These are phyloP conservation scores for Apiotrichum akiyoshidainum DNA, from an alignment of 1,284 basidiomycete species.

Conservation along the genomic window DNA sequence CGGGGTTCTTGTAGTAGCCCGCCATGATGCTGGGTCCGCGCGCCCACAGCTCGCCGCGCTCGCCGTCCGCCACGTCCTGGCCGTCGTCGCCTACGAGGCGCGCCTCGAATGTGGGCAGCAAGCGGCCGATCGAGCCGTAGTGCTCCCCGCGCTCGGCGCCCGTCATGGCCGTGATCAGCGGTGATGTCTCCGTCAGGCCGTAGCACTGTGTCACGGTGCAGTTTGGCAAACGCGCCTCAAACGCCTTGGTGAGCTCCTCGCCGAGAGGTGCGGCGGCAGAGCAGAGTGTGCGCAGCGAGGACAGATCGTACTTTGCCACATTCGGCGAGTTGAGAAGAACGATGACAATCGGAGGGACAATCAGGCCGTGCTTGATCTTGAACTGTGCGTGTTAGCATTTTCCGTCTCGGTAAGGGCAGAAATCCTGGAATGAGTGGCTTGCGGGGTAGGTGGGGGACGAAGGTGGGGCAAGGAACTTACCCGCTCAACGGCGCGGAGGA, in stretches of 20 bases:
- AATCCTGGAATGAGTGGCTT: no score
- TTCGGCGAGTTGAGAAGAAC: conserved; percentile 53
- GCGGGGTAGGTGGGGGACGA: not conserved
- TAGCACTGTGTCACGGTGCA: conserved; percentile 43
- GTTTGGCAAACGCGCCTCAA: conserved; percentile 27
- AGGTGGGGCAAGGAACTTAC: conserved; percentile 38
- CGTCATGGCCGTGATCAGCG: conserved; percentile 35
- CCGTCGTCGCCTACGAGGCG: conserved; percentile 59
- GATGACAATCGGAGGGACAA: conserved; percentile 83
- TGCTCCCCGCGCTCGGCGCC: conserved; percentile 28
- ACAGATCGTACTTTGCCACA: conserved; percentile 67
- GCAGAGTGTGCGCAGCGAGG: conserved; percentile 61
- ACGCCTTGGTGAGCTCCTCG: conserved; percentile 34
- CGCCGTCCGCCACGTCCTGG: conserved; percentile 54
- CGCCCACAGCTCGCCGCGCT: conserved; percentile 76
- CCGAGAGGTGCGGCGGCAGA: conserved; percentile 83
- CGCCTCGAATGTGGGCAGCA: conserved; percentile 74
- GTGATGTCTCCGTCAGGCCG: conserved; percentile 54
- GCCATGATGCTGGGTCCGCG: conserved; percentile 77
- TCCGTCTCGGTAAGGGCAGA: no score
- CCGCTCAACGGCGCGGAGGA: conserved; percentile 66
- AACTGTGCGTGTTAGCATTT: conserved; percentile 51
- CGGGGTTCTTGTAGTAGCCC: conserved; percentile 62
- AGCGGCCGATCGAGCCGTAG: conserved; percentile 66
- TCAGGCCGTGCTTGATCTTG: conserved; percentile 60